Conservation (phyloP, 768 basidiomycete genomes). For the Rhodotorula babjevae region DNA sequence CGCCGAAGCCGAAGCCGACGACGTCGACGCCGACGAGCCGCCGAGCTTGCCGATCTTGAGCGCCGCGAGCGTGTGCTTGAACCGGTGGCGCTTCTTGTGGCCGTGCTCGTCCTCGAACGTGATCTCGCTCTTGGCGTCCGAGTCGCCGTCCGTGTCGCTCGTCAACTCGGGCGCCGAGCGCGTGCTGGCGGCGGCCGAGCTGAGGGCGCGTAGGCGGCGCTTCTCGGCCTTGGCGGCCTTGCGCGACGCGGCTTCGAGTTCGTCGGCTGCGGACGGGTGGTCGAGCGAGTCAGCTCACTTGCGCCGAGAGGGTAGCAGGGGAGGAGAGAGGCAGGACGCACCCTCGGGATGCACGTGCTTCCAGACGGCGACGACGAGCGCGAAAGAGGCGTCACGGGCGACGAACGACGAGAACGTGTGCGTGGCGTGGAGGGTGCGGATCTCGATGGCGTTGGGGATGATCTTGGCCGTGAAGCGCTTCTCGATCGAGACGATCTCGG, state of each 20-base stretch:
- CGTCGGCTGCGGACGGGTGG: neutral
- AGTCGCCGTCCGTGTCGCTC: slow-evolving; percentile 2
- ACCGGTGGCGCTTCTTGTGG: slow-evolving; percentile 30
- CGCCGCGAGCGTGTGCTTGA: slow-evolving; percentile 1
- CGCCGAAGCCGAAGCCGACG: neutral
- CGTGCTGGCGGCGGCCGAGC: neutral
- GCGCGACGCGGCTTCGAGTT: neutral
- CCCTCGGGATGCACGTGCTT: slow-evolving; percentile 65
- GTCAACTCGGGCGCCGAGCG: neutral
- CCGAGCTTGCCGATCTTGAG: neutral
- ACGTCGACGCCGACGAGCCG: neutral
- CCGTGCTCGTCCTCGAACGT: slow-evolving; percentile 33
- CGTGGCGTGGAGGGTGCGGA: slow-evolving; percentile 53
- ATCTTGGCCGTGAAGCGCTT: slow-evolving; percentile 97
- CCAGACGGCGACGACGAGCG: slow-evolving; percentile 93
- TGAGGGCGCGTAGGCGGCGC: neutral
- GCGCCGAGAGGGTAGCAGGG: neutral
- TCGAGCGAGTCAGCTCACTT: too few relatives aligned
- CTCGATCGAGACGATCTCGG: slow-evolving; percentile 77
- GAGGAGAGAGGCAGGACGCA: slow-evolving; percentile 46
- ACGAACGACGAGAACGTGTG: slow-evolving; percentile 84
- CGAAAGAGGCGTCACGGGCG: slow-evolving; percentile 84
- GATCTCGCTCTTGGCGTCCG: slow-evolving; percentile 30
- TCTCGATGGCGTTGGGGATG: slow-evolving; percentile 90
- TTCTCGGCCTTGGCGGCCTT: neutral